phyloP scores from a whole-genome alignment of 192 early-diverging fungal species.

The Mortierella claussenii region DNA sequence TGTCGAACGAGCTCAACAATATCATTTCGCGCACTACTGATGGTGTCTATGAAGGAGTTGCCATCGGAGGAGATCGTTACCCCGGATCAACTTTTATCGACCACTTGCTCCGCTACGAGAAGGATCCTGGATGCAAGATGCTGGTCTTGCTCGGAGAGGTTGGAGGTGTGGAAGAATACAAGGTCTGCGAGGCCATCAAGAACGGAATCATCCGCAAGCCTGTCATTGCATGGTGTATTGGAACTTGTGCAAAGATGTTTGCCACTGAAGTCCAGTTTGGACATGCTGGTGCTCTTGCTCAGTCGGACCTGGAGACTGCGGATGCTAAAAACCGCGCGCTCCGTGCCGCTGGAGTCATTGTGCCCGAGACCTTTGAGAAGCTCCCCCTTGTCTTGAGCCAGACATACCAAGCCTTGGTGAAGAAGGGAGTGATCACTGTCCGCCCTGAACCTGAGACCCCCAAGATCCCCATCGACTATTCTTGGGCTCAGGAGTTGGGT shows the following conservation, averaged over 20 bases:
- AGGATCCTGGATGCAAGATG: constrained; percentile 94
- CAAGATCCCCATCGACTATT: constrained; percentile 99
- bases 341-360: constrained; percentile 86
- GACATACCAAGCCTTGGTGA: constrained; percentile 83
- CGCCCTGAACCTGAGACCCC: constrained; percentile 90
- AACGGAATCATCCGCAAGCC: constrained; percentile 94
- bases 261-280: constrained; percentile 99
- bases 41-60: constrained; percentile 98
- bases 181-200: constrained; percentile 91
- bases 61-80: constrained; percentile 99
- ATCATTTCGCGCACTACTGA: constrained; percentile 96
- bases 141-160: constrained; percentile 96
- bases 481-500: constrained; percentile 98
- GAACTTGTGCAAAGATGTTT: constrained; percentile 99
- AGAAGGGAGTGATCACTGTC: constrained; percentile 74
- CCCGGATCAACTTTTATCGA: constrained; percentile 99
- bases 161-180: constrained; percentile 97
- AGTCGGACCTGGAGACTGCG: constrained; percentile 96
- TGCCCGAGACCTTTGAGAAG: constrained; percentile 97
- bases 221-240: constrained; percentile 99
- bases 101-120: constrained; percentile 95
- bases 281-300: constrained; percentile 96
- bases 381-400: constrained; percentile 83
- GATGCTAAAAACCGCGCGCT: constrained; percentile 95
- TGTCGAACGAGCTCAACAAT: constrained; percentile 99